phyloP scores from a whole-genome alignment of 192 early-diverging fungal species.

The Endogone sp. region DNA sequence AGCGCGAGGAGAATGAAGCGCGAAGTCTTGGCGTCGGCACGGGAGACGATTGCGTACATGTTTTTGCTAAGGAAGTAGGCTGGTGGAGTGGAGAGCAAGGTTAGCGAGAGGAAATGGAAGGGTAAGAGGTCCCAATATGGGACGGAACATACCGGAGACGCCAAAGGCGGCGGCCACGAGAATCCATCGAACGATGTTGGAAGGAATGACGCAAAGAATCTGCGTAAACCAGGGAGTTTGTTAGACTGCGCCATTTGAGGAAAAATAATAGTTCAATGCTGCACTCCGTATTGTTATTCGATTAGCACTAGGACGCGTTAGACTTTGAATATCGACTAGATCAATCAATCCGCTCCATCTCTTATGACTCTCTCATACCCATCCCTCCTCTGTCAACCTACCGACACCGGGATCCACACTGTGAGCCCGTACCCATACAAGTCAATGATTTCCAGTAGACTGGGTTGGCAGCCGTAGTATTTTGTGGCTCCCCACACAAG shows the following conservation, averaged over 20 bases:
- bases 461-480: conserved; percentile 80
- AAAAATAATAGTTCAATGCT: no score
- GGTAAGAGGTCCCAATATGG: conserved; percentile 8
- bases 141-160: conserved; percentile 55
- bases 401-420: conserved; percentile 91
- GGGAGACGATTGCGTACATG: conserved; percentile 57
- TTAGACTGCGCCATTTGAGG: no score
- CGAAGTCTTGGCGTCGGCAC: conserved; percentile 65
- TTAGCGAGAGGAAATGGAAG: conserved; percentile 34
- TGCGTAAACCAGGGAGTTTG: conserved; percentile 12
- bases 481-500: conserved; percentile 77
- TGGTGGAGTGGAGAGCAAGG: background rate
- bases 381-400: conserved; percentile 23
- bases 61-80: conserved; percentile 52
- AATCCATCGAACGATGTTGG: conserved; percentile 77
- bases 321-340: background rate
- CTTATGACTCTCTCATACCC: background rate
- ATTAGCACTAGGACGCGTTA: no score
- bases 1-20: conserved; percentile 67
- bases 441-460: conserved; percentile 82
- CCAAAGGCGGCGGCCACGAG: conserved; percentile 74
- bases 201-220: conserved; percentile 80
- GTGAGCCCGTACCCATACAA: conserved; percentile 91
- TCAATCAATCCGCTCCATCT: background rate
- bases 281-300: no score